Percentiles rank a stretch among this genome's conserved stretches.
phyloP scores from a whole-genome alignment of 176 grass and related monocot genomes.

The sorghum (Sorghum bicolor) region Sorghum_bicolor_NCBIv3 NC_012872.2:67575501-67576000 shows the following conservation, averaged over 20 bases:
- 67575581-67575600: too few relatives aligned
- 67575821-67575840: not conserved
- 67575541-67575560: too few relatives aligned
- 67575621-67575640: too few relatives aligned
- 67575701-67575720: not conserved
- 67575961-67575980: not conserved
- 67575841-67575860: not conserved
- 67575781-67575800: not conserved
- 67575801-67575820: not conserved
- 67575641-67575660: too few relatives aligned
- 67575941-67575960: not conserved
- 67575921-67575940: not conserved
- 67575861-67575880: not conserved
- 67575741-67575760: constrained; percentile 5
- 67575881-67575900: not conserved
- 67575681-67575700: too few relatives aligned
- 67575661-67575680: too few relatives aligned
- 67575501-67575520: too few relatives aligned
- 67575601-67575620: too few relatives aligned
- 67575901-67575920: not conserved
- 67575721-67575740: constrained; percentile 8
- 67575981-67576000: too few relatives aligned
- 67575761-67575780: not conserved
- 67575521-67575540: too few relatives aligned
- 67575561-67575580: too few relatives aligned